These are phyloP conservation scores for Phycomyces blakesleeanus DNA, from an alignment of 192 early-diverging fungal species.

Conservation along the genomic window DNA sequence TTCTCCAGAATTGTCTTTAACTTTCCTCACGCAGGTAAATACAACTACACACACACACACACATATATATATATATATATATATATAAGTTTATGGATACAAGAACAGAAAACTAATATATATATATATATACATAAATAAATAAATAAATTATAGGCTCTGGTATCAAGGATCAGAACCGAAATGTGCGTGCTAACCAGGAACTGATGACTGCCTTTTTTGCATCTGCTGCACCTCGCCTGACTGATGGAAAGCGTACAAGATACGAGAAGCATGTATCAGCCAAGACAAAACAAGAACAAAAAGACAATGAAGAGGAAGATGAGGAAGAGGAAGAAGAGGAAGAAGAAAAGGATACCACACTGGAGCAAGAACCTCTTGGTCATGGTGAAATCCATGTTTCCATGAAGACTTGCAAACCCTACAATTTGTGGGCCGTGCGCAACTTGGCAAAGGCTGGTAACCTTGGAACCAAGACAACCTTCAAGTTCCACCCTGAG, in stretches of 20 bases:
- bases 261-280: neutral
- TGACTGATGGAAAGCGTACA: slow-evolving; percentile 35
- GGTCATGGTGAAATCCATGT: slow-evolving; percentile 69
- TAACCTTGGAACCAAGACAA: slow-evolving; percentile 47
- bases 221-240: slow-evolving; percentile 46
- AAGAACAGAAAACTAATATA: too few species aligned
- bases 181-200: slow-evolving; percentile 84
- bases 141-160: slow-evolving; percentile 38
- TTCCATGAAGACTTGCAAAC: slow-evolving; percentile 77
- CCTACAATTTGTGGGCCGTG: slow-evolving; percentile 89
- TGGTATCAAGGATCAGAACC: slow-evolving; percentile 90
- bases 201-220: slow-evolving; percentile 61
- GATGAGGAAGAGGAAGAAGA: neutral
- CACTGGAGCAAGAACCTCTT: neutral
- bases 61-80: slow-evolving; percentile 4
- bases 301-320: slow-evolving; percentile 1
- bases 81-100: neutral
- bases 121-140: slow-evolving; percentile 12
- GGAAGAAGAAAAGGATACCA: neutral
- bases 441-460: slow-evolving; percentile 71
- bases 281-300: too few species aligned
- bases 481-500: slow-evolving; percentile 60
- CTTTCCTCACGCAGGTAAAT: slow-evolving; percentile 87
- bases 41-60: neutral
- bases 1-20: slow-evolving; percentile 92